Base-by-base conservation (phyloP, 1,284 basidiomycete genomes). In the Cryptococcus sp. region DNA sequence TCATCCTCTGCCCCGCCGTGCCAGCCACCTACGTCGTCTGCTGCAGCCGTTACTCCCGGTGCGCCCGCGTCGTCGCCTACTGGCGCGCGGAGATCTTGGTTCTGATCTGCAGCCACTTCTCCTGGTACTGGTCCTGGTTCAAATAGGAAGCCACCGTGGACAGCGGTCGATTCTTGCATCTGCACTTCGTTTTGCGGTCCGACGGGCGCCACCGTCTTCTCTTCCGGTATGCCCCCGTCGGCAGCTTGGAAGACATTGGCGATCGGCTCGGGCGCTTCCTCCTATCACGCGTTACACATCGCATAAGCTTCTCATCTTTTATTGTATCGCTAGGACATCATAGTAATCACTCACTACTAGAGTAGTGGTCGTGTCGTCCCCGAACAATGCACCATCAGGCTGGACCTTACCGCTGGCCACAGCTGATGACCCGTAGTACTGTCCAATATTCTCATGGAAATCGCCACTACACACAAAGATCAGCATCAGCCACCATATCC, bases 1-100 rank as follows among this genome's bases (percentile, higher is more conserved):
- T 65, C 71, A 49, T 77, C 77, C 58, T 79, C 77, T 0, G 76
- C 76, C 52, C 73, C 77, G 39, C 77, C 77, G 49, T 78, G 76
- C 77, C 77, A 79, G 43, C 77, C 75, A 19, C 76, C 75, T 23
- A 69, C 75, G 54, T 73, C 68, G 52, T 68, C 64, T 23, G 55
- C 70, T 4, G 54, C 64, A 45, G 63, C 73, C 13, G 75, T 77
- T 34, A 75, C 74, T 40, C 70, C 67, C 6, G 74, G 71, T 7
- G 68, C 69, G 43, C 77, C 77, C 7, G 77, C 77, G 57, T 79
- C 77, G 23, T 72, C 64, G 10, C 77, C 77, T 19, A 79, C 72
- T 19, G 77, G 77, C 22, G 70, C 72, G 19, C 77, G 69, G 16
- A 71, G 68, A 58, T 79, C 77, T 52, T 73, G 70, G 29, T 34